Conservation (phyloP, 1,284 basidiomycete species). For the Wolfiporia cocos region DNA sequence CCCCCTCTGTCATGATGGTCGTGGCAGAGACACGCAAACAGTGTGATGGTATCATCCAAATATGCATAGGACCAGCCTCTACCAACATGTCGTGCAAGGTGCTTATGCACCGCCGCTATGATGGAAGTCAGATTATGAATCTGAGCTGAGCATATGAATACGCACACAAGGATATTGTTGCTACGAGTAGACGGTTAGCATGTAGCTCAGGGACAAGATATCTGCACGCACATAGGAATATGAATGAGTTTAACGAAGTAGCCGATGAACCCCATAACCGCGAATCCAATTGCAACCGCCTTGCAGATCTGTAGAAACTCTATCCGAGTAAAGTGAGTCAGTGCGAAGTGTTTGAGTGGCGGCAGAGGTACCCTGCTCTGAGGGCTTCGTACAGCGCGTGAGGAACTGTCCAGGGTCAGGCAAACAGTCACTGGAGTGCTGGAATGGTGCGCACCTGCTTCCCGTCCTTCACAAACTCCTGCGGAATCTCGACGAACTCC, state of each 20-base stretch:
- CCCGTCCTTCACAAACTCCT: slow-evolving; percentile 90
- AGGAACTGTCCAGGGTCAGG: too few relatives aligned
- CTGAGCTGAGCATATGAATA: slow-evolving; percentile 17
- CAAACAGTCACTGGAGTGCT: too few relatives aligned
- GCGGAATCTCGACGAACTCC: slow-evolving; percentile 89
- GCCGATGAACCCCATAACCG: slow-evolving; percentile 97
- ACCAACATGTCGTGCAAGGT: too few relatives aligned
- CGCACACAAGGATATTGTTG: slow-evolving; percentile 94
- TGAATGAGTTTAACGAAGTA: slow-evolving; percentile 95
- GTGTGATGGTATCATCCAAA: too few relatives aligned
- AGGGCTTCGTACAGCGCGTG: slow-evolving; percentile 96
- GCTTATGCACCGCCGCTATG: slow-evolving; percentile 59
- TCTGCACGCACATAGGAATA: slow-evolving; percentile 80
- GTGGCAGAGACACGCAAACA: too few relatives aligned
- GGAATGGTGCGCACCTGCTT: slow-evolving; percentile 85
- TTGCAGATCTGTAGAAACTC: slow-evolving; percentile 91
- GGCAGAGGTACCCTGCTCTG: slow-evolving; percentile 73
- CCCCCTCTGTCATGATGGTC: too few relatives aligned
- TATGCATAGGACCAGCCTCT: too few relatives aligned
- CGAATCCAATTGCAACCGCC: slow-evolving; percentile 92
- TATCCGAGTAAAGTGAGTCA: slow-evolving; percentile 26
- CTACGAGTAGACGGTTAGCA: slow-evolving; percentile 35
- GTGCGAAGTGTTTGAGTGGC: not conserved
- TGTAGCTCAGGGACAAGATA: not conserved
- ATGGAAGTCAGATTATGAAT: slow-evolving; percentile 5